Evolutionary conservation across 306 rosid species (phyloP).

Genomic region (Sechiopsis laciniata): DNA sequence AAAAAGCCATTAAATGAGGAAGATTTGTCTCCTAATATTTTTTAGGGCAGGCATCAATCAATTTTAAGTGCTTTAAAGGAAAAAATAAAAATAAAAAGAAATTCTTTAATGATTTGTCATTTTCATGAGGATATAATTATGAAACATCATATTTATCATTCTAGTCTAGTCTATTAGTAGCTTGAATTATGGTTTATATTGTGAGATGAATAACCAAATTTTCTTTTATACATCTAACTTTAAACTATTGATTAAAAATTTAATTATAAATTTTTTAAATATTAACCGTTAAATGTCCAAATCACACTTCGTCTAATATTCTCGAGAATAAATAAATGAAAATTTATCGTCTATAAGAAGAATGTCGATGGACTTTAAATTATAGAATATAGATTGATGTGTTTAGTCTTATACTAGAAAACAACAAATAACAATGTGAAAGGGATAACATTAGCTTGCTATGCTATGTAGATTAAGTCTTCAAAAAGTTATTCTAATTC

Average conservation of each 20-base stretch:
- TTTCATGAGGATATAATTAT: not conserved
- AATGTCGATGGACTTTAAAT: not conserved
- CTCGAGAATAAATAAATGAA: not conserved
- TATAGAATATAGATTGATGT: not conserved
- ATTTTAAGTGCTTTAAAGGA: not conserved
- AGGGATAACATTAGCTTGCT: not conserved
- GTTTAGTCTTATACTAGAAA: too few relatives aligned
- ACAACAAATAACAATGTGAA: not conserved
- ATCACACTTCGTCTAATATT: too few relatives aligned
- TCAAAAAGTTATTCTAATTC: not conserved
- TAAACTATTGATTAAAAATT: too few relatives aligned
- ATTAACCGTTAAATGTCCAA: not conserved
- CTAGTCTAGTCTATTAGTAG: not conserved
- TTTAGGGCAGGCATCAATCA: not conserved
- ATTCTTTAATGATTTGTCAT: not conserved
- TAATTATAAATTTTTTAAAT: too few relatives aligned
- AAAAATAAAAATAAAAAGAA: not conserved
- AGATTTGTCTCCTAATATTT: slow-evolving; percentile 1
- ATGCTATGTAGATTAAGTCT: not conserved
- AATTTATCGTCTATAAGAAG: not conserved
- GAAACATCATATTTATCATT: not conserved
- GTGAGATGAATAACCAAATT: not conserved
- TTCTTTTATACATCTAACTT: too few relatives aligned
- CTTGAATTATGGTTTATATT: not conserved
- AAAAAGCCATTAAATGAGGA: slow-evolving; percentile 1